Evolutionary conservation across 768 basidiomycete genomes (phyloP).

Genomic region (Leucosporidium creatinivorum): DNA sequence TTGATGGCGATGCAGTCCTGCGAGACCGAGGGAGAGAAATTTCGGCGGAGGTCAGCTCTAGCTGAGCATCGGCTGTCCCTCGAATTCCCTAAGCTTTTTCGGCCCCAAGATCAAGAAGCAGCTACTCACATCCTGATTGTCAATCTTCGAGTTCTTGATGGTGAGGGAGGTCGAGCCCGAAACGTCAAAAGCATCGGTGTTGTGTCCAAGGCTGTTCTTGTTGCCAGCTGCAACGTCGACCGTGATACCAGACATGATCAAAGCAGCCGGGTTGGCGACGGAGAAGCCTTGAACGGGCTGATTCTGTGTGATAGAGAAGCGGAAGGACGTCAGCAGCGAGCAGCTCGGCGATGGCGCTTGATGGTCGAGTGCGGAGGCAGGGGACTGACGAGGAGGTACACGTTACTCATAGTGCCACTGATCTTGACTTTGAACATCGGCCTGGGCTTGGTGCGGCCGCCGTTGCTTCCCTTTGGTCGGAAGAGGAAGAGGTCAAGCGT

Average conservation of each 20-base stretch:
- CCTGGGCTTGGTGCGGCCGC: conserved; percentile 8
- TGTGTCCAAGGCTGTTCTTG: neutral
- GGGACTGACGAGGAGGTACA: conserved; percentile 1
- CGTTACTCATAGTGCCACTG: neutral
- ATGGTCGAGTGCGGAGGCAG: too few species aligned
- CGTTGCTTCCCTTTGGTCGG: neutral
- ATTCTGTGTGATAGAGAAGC: neutral
- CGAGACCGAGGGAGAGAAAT: neutral
- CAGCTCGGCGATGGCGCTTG: too few species aligned
- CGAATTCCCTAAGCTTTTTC: too few species aligned
- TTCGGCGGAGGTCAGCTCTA: neutral
- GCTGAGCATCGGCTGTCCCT: too few species aligned
- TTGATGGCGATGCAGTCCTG: conserved; percentile 8
- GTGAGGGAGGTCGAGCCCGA: neutral
- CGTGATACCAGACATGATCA: neutral
- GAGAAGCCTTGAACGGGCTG: conserved; percentile 7
- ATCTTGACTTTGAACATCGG: conserved; percentile 2
- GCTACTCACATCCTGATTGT: conserved; percentile 4
- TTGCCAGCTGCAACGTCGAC: neutral
- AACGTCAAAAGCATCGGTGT: conserved; percentile 7
- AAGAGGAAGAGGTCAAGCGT: too few species aligned
- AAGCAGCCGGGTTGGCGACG: neutral
- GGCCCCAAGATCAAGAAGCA: too few species aligned
- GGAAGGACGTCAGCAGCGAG: too few species aligned
- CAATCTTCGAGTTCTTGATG: neutral